A percentile compares a stretch with the other conserved stretches of the same genome.
These are phyloP conservation scores for Rhizopogon salebrosus DNA, from an alignment of 768 basidiomycete genomes.

Conservation along the genomic window DNA sequence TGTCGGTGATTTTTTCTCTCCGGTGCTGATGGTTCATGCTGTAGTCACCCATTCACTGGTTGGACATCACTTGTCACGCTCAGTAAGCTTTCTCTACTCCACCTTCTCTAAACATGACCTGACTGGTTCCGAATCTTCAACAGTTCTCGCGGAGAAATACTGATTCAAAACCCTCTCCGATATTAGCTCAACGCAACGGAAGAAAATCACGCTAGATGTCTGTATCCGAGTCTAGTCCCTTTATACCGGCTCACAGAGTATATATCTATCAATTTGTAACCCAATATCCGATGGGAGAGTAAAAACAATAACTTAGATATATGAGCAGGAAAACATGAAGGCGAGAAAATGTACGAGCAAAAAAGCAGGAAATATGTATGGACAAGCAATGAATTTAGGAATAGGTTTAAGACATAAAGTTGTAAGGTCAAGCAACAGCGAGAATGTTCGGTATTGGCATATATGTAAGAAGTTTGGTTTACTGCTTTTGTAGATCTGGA, in stretches of 20 bases:
- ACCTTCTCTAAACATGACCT: neutral
- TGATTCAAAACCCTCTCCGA: conserved; percentile 18
- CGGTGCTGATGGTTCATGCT: conserved; percentile 6
- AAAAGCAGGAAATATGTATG: too few species aligned
- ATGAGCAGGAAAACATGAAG: too few species aligned
- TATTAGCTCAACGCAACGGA: neutral
- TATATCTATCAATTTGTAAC: too few species aligned
- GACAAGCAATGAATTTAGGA: neutral
- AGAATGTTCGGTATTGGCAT: neutral
- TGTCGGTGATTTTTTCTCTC: conserved; percentile 2
- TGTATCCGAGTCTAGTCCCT: neutral
- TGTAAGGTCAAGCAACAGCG: neutral
- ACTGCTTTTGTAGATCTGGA: neutral
- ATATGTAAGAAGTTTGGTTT: neutral
- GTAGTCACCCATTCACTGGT: conserved; percentile 92
- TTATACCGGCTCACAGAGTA: neutral
- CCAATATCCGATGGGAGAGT: too few species aligned
- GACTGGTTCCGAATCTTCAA: conserved; percentile 6
- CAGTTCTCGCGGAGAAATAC: conserved; percentile 70
- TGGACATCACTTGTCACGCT: conserved; percentile 90
- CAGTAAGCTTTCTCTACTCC: conserved; percentile 49
- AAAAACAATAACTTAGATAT: too few species aligned
- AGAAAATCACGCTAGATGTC: neutral
- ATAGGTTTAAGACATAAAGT: neutral
- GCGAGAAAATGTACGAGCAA: too few species aligned